Evolutionary conservation across 495 filamentous ascomycete species (phyloP), one percentile per base, ranked within the genome.

Genomic region (Melanomma pulvis-pyrius): DNA sequence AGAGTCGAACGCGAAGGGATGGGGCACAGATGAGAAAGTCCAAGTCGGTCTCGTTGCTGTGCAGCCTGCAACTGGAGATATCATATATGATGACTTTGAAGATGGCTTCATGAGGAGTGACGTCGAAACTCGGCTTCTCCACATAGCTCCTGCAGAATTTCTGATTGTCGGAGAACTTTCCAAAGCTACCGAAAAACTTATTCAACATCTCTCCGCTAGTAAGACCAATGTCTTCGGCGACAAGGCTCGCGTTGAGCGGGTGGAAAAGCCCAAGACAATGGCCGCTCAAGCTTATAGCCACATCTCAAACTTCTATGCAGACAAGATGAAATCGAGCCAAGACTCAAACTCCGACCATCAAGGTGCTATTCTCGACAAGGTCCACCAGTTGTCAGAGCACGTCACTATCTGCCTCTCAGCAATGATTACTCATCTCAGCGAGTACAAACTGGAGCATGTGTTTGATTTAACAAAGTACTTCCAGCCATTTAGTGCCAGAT

Each of bases 31-130:
- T 74, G 94, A 99, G 75, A 96, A 90, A 68, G 93, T 97, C 1
- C 86, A 96, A 61, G 87, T 98, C 11, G 94, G 96, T 1, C 87
- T 99, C 61, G 83, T 99, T 12, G 94, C 96, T 25, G 94, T 99
- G 1, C 94, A 99, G 68, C 94, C 94, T 24, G 89, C 91, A 0
- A 98, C 96, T 0, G 94, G 94, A 48, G 94, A 98, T 72, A 90
- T 99, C 62, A 91, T 98, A 60, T 94, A 97, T 68, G 94, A 99
- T 73, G 87, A 90, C 47, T 99, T 99, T 68, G 92, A 97, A 70
- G 94, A 99, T 71, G 92, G 96, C 1, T 99, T 98, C 77, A 99
- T 98, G 96, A 84, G 94, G 47, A 92, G 90, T 61, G 94, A 99
- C 73, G 90, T 98, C 50, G 94, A 99, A 78, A 98, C 94, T 0